Conservation (phyloP, 2,329 filamentous ascomycete species). For the Pestalotiopsis sp. region DNA sequence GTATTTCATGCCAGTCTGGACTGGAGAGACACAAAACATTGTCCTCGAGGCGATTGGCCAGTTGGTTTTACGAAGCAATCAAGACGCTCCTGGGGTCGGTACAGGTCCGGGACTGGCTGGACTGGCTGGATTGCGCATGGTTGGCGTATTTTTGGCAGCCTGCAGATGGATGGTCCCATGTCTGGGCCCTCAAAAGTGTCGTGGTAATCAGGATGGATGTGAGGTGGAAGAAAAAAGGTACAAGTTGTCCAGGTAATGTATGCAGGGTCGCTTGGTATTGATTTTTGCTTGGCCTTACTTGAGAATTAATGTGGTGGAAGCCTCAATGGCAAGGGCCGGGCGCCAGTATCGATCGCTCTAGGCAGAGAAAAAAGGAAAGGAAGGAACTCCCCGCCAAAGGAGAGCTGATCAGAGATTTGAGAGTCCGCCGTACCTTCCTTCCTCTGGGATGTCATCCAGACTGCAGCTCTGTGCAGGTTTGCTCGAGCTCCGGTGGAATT, state of each 20-base stretch:
- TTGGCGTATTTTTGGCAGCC: conserved; percentile 9
- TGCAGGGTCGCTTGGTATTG: too few relatives aligned
- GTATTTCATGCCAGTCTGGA: background rate
- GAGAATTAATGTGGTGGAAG: background rate
- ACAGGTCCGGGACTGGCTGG: background rate
- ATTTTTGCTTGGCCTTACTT: background rate
- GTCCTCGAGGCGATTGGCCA: background rate
- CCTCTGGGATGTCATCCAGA: background rate
- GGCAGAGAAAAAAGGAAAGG: background rate
- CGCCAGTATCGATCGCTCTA: background rate
- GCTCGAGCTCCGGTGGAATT: background rate
- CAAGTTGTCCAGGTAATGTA: background rate
- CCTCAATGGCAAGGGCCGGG: too few relatives aligned
- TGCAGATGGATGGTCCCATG: background rate
- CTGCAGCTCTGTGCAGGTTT: background rate
- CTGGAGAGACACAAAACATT: background rate
- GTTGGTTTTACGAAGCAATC: conserved; percentile 2
- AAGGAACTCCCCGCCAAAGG: background rate
- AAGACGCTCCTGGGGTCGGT: background rate
- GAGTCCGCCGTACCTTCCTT: background rate
- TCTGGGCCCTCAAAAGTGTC: background rate
- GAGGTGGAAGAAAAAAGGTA: background rate
- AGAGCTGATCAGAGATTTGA: background rate
- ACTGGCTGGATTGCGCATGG: conserved; percentile 2
- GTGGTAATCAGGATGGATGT: background rate